Evolutionary conservation across 208 protist species (phyloP).

Genomic region (Vickermania ingenoplastis): DNA sequence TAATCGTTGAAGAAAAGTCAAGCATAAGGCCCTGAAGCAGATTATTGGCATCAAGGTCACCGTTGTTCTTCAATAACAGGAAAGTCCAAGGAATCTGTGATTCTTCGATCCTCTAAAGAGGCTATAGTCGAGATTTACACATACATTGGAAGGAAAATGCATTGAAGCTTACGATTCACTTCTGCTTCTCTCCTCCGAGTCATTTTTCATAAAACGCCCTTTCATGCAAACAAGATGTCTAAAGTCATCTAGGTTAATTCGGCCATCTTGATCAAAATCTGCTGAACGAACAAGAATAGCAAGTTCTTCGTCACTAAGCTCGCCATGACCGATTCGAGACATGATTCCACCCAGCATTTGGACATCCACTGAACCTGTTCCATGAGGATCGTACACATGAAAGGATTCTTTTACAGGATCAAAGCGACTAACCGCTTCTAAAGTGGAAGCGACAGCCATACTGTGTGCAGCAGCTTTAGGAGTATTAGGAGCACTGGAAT

Average conservation of each 20-base stretch:
- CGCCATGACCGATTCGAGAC: conserved; percentile 75
- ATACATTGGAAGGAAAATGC: no score
- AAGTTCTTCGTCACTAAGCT: conserved; percentile 79
- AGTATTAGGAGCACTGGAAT: background rate
- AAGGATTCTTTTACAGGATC: conserved; percentile 84
- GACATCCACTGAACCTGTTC: conserved; percentile 67
- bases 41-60: no score
- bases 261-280: conserved; percentile 89
- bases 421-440: conserved; percentile 34
- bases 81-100: no score
- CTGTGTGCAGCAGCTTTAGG: background rate
- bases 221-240: conserved; percentile 71
- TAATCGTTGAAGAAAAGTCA: no score
- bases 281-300: conserved; percentile 83
- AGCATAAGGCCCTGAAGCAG: no score
- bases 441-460: conserved; percentile 4
- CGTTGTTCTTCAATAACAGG: no score
- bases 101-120: no score
- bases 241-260: conserved; percentile 89
- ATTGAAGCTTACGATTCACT: background rate
- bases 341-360: conserved; percentile 77
- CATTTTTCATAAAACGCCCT: conserved; percentile 27
- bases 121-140: no score
- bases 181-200: background rate
- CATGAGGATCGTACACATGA: conserved; percentile 84